A percentile compares a stretch with the other conserved stretches of the same genome.
Conservation (phyloP, 345 rosid genomes). For the Boechera retrofracta region DNA sequence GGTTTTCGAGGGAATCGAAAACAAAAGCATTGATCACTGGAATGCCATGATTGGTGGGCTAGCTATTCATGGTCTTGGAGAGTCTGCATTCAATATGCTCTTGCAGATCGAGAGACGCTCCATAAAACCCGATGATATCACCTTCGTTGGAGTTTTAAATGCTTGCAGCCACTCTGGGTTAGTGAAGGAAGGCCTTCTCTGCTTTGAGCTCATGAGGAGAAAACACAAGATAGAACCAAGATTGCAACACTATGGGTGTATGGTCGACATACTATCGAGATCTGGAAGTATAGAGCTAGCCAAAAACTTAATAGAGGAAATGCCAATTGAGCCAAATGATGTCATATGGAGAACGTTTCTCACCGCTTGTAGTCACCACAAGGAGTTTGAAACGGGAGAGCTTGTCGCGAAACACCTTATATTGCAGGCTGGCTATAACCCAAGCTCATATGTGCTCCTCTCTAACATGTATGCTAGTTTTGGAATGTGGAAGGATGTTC, state of each 20-base stretch:
- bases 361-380: conserved; percentile 58
- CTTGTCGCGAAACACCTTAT: conserved; percentile 49
- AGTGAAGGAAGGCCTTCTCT: conserved; percentile 58
- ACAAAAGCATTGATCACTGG: conserved; percentile 61
- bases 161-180: conserved; percentile 73
- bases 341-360: conserved; percentile 61
- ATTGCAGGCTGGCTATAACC: conserved; percentile 47
- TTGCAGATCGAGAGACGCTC: conserved; percentile 50
- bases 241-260: conserved; percentile 66
- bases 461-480: conserved; percentile 60
- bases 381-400: conserved; percentile 57
- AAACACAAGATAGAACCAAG: conserved; percentile 56
- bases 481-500: conserved; percentile 61
- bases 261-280: conserved; percentile 60
- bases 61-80: conserved; percentile 61
- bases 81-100: conserved; percentile 53
- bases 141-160: conserved; percentile 59
- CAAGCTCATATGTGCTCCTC: conserved; percentile 56
- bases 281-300: conserved; percentile 59
- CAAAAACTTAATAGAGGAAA: conserved; percentile 49
- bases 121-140: conserved; percentile 55
- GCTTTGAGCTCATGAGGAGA: conserved; percentile 60
- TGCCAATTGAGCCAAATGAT: conserved; percentile 53
- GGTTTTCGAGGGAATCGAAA: conserved; percentile 48
- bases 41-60: conserved; percentile 66